Evolutionary conservation across 768 basidiomycete genomes (phyloP).

Genomic region (Plicaturopsis crispa): DNA sequence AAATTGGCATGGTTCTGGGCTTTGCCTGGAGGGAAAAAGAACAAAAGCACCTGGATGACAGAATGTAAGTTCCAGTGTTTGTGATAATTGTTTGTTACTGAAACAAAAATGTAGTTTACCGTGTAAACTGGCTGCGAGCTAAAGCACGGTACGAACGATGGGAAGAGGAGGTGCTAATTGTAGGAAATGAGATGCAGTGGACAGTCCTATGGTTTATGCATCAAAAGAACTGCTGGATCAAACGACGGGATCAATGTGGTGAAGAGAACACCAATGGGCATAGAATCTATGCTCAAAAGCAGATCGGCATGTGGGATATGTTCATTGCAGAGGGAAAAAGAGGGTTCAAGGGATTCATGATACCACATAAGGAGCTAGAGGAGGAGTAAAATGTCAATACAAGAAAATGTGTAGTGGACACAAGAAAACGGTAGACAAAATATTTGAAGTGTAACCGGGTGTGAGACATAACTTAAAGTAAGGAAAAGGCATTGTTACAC

Average conservation of each 20-base stretch:
- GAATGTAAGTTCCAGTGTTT: slow-evolving; percentile 5
- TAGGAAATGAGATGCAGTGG: slow-evolving; percentile 15
- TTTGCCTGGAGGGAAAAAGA: not conserved
- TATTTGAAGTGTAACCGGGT: too few relatives aligned
- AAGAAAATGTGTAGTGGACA: too few relatives aligned
- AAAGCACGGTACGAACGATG: slow-evolving; percentile 12
- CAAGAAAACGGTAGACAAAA: too few relatives aligned
- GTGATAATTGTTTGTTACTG: not conserved
- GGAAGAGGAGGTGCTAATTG: slow-evolving; percentile 11
- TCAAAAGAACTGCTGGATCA: not conserved
- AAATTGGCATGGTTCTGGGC: not conserved
- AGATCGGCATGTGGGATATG: not conserved
- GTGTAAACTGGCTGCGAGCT: slow-evolving; percentile 12
- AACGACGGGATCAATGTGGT: not conserved
- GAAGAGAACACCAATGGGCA: not conserved
- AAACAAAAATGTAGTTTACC: slow-evolving; percentile 7
- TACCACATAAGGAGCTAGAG: too few relatives aligned
- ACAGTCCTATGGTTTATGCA: slow-evolving; percentile 7
- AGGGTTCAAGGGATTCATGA: not conserved
- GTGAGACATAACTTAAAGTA: too few relatives aligned
- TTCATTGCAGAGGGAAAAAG: not conserved
- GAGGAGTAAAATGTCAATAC: too few relatives aligned
- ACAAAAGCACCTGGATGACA: slow-evolving; percentile 2
- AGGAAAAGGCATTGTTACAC: too few relatives aligned
- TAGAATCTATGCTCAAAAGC: not conserved